These are phyloP conservation scores for Tuber indicum DNA, from an alignment of 495 filamentous ascomycete species.

Conservation along the genomic window DNA sequence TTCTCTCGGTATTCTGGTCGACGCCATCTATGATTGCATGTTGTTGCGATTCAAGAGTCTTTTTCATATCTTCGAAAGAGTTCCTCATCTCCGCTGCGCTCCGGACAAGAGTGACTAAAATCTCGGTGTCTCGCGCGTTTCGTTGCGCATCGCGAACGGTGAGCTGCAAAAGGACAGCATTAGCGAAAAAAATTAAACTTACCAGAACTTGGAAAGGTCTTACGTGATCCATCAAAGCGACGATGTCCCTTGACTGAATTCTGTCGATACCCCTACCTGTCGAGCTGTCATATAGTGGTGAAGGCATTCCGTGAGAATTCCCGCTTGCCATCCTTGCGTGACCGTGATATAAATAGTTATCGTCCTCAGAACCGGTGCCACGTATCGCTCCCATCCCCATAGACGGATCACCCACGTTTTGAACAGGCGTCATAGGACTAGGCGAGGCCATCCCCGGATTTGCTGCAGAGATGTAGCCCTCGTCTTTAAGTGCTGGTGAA, in stretches of 20 bases:
- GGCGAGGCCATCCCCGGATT: constrained; percentile 42
- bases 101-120: constrained; percentile 85
- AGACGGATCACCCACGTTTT: constrained; percentile 29
- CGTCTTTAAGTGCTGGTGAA: constrained; percentile 51
- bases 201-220: constrained; percentile 41
- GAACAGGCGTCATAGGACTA: constrained; percentile 33
- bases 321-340: constrained; percentile 53
- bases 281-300: constrained; percentile 82
- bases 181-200: constrained; percentile 11
- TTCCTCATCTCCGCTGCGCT: constrained; percentile 96
- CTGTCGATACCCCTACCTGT: constrained; percentile 83
- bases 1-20: constrained; percentile 77
- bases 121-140: constrained; percentile 93
- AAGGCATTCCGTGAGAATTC: constrained; percentile 82
- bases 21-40: constrained; percentile 73
- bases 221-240: constrained; percentile 95
- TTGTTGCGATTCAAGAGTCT: constrained; percentile 78
- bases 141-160: constrained; percentile 96
- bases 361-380: constrained; percentile 44
- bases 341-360: constrained; percentile 52
- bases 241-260: constrained; percentile 95
- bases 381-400: constrained; percentile 50
- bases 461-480: constrained; percentile 85
- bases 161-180: constrained; percentile 54
- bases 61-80: constrained; percentile 94